A percentile compares a stretch with the other conserved stretches of the same genome.
These are phyloP conservation scores for Verticillium nonalfalfae DNA, from an alignment of 2,329 filamentous ascomycete genomes.

Conservation along the genomic window DNA sequence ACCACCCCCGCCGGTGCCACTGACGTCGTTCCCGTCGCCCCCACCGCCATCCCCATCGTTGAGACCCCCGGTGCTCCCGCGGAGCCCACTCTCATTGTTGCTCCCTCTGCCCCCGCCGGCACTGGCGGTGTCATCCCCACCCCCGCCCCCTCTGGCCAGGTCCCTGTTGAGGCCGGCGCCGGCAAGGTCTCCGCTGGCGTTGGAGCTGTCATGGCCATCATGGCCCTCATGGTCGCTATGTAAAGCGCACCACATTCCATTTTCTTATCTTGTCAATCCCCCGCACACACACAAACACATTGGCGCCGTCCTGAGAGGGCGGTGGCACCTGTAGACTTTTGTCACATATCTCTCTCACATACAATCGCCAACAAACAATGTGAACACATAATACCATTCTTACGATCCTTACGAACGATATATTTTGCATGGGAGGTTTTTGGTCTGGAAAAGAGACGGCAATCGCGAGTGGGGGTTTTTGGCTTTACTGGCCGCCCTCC, in stretches of 20 bases:
- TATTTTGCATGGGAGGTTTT: slow-evolving; percentile 13
- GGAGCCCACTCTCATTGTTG: slow-evolving; percentile 15
- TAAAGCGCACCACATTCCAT: slow-evolving; percentile 3
- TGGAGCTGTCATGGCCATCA: slow-evolving; percentile 36
- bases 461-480: neutral
- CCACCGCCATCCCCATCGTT: slow-evolving; percentile 29
- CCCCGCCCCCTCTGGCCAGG: slow-evolving; percentile 10
- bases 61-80: slow-evolving; percentile 17
- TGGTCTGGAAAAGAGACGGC: slow-evolving; percentile 5
- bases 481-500: neutral
- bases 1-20: slow-evolving; percentile 21
- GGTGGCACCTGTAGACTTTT: neutral
- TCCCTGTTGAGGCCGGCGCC: slow-evolving; percentile 31
- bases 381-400: slow-evolving; percentile 35
- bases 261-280: slow-evolving; percentile 1
- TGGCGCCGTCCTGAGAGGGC: slow-evolving; percentile 3
- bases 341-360: slow-evolving; percentile 9
- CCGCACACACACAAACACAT: slow-evolving; percentile 1
- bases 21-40: slow-evolving; percentile 4
- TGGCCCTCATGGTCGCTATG: slow-evolving; percentile 32
- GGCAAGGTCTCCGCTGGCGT: slow-evolving; percentile 34
- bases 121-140: slow-evolving; percentile 26
- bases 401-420: slow-evolving; percentile 50
- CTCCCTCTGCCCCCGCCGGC: slow-evolving; percentile 19
- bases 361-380: slow-evolving; percentile 14